These are phyloP conservation scores for Pseudevernia furfuracea DNA, from an alignment of 495 filamentous ascomycete genomes.

Conservation along the genomic window DNA sequence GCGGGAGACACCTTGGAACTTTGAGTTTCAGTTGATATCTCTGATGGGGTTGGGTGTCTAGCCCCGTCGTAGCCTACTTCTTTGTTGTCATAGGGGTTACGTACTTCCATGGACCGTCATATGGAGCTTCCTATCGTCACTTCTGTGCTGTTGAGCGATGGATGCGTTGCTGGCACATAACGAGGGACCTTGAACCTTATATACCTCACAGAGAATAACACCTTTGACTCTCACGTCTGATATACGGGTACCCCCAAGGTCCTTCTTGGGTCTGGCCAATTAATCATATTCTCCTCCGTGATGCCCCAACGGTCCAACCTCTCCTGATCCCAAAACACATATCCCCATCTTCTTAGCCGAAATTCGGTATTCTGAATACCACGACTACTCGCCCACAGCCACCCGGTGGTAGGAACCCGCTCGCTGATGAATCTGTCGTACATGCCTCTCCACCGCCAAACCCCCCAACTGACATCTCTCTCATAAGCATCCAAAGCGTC, in stretches of 20 bases:
- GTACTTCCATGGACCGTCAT: not conserved
- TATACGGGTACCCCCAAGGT: not conserved
- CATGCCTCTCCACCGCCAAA: not conserved
- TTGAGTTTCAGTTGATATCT: too few relatives aligned
- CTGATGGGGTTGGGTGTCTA: too few relatives aligned
- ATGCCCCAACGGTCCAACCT: conserved; percentile 8
- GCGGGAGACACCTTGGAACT: too few relatives aligned
- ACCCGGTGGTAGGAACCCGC: conserved; percentile 5
- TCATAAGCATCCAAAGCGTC: not conserved
- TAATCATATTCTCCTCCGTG: not conserved
- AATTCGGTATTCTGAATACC: not conserved
- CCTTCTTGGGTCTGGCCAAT: not conserved
- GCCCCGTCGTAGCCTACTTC: too few relatives aligned
- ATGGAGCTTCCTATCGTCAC: not conserved
- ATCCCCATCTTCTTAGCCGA: not conserved
- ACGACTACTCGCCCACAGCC: conserved; percentile 5
- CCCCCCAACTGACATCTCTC: not conserved
- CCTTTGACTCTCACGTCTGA: not conserved
- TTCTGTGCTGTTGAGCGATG: not conserved
- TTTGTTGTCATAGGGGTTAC: too few relatives aligned
- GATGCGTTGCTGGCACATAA: not conserved
- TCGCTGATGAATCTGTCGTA: not conserved
- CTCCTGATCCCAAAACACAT: conserved; percentile 9
- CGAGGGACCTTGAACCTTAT: not conserved
- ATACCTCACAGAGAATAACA: not conserved